Percentiles rank a stretch among this genome's conserved stretches.
Conservation (phyloP, 2,329 filamentous ascomycete species). For the Penicillium psychrosexuale region DNA sequence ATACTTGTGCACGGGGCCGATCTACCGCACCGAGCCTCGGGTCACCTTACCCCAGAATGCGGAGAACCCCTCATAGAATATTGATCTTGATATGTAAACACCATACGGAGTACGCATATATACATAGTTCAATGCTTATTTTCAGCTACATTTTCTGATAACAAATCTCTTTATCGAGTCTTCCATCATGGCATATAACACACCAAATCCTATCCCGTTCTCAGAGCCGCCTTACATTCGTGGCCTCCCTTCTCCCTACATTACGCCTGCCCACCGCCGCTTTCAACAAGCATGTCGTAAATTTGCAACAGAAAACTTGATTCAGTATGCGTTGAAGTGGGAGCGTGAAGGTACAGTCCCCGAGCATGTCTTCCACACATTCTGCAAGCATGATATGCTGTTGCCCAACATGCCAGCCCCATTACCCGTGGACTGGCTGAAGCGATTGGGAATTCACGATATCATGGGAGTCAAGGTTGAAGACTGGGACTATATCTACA, state of each 20-base stretch:
- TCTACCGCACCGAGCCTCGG: constrained; percentile 13
- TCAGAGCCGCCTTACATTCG: constrained; percentile 69
- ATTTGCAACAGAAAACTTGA: constrained; percentile 63
- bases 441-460: constrained; percentile 62
- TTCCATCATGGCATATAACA: constrained; percentile 28
- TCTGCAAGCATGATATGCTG: constrained; percentile 65
- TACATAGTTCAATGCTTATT: neutral
- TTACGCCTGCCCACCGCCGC: constrained; percentile 60
- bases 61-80: constrained; percentile 10
- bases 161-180: neutral
- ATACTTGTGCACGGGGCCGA: neutral
- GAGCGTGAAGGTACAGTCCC: constrained; percentile 64
- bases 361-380: constrained; percentile 61
- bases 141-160: too few relatives aligned
- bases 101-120: too few relatives aligned
- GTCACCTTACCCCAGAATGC: constrained; percentile 10
- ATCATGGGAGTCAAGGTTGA: constrained; percentile 67
- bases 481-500: constrained; percentile 71
- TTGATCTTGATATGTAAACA: neutral
- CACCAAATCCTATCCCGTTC: constrained; percentile 57
- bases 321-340: constrained; percentile 65
- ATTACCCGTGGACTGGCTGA: constrained; percentile 65
- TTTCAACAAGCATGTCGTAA: constrained; percentile 67
- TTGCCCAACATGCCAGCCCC: constrained; percentile 68
- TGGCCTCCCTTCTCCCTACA: constrained; percentile 69